Conservation (phyloP, 495 filamentous ascomycete genomes). For the Aspergillus olivimuriae region DNA sequence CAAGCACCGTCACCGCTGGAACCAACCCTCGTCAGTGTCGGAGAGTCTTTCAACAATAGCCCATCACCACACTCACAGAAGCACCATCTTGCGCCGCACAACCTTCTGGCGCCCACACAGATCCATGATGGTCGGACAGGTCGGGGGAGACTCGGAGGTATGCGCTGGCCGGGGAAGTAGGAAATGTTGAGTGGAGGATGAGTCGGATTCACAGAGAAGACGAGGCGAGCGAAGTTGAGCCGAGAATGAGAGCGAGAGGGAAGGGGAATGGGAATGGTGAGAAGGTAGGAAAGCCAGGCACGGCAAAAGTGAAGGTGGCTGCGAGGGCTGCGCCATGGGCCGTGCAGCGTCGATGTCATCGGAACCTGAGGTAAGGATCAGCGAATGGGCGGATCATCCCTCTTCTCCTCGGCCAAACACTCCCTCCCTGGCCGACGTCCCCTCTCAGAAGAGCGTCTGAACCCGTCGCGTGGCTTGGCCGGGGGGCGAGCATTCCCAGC, state of each 20-base stretch:
- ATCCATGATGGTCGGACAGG: conserved; percentile 32
- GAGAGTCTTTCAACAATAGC: neutral
- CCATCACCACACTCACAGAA: conserved; percentile 62
- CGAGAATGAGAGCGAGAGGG: neutral
- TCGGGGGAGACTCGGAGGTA: conserved; percentile 1
- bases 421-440: no score
- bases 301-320: conserved; percentile 3
- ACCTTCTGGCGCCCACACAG: conserved; percentile 61
- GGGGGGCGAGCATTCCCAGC: no score
- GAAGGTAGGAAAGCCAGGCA: neutral
- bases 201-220: neutral
- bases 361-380: conserved; percentile 29
- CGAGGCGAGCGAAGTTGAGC: no score
- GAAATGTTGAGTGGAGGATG: neutral
- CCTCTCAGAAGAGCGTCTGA: no score
- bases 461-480: no score
- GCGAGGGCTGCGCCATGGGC: conserved; percentile 24
- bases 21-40: conserved; percentile 12
- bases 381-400: conserved; percentile 32
- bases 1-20: conserved; percentile 90
- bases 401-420: neutral
- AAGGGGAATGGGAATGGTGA: neutral
- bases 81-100: conserved; percentile 95
- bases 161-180: conserved; percentile 1
- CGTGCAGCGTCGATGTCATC: conserved; percentile 38